Evolutionary conservation across 2,329 filamentous ascomycete species (phyloP).

Genomic region (Rhinocladiella mackenziei): DNA sequence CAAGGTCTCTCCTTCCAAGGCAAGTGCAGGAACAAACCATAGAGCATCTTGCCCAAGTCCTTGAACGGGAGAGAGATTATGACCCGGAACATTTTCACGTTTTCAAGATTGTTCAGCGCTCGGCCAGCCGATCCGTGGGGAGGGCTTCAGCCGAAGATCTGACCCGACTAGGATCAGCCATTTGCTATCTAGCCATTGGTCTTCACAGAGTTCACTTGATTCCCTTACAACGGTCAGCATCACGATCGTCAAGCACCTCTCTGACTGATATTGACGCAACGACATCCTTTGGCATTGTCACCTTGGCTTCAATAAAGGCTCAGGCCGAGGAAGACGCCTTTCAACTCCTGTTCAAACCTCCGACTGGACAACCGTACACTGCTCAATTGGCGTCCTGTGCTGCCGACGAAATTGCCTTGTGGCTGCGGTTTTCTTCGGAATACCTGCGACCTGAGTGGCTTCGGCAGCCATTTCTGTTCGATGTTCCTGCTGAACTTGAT

Average conservation of each 20-base stretch:
- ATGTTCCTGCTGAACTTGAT: constrained; percentile 55
- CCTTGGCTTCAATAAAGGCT: constrained; percentile 56
- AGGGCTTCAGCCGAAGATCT: constrained; percentile 63
- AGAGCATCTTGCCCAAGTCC: constrained; percentile 57
- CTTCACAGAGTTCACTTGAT: constrained; percentile 66
- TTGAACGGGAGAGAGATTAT: constrained; percentile 66
- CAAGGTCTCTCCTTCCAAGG: constrained; percentile 31
- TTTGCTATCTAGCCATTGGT: constrained; percentile 66
- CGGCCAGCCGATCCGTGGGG: constrained; percentile 52
- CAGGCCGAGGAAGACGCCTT: constrained; percentile 62
- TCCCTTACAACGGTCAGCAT: constrained; percentile 57
- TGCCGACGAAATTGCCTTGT: constrained; percentile 61
- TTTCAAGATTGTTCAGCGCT: constrained; percentile 64
- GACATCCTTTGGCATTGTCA: constrained; percentile 60
- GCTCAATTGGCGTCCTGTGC: constrained; percentile 62
- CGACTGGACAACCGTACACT: constrained; percentile 52
- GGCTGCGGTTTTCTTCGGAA: constrained; percentile 58
- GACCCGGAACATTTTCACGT: constrained; percentile 64
- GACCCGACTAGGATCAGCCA: constrained; percentile 59
- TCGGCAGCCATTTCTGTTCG: constrained; percentile 59
- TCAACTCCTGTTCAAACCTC: constrained; percentile 60
- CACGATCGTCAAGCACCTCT: constrained; percentile 53
- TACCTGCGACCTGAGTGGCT: constrained; percentile 64
- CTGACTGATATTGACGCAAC: constrained; percentile 49
- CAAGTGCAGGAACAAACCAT: constrained; percentile 54